Conservation (phyloP, 2,329 filamentous ascomycete species). For the Cordyceps javanica region DNA sequence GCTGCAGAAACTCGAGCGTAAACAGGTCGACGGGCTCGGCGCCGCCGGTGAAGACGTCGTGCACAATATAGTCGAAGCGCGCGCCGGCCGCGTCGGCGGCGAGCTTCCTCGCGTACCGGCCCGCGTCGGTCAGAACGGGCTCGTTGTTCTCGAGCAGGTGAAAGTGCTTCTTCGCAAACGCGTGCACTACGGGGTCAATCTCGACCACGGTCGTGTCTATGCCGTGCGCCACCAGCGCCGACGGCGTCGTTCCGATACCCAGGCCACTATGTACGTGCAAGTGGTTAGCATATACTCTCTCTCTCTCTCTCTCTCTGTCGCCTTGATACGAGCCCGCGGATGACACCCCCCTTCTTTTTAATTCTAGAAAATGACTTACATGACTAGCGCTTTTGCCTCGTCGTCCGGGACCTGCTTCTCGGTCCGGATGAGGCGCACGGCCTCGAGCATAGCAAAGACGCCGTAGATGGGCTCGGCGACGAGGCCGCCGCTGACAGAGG, state of each 20-base stretch:
- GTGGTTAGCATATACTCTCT: not conserved
- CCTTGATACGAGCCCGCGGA: not conserved
- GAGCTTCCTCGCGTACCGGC: conserved; percentile 54
- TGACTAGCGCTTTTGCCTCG: conserved; percentile 74
- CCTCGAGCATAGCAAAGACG: conserved; percentile 94
- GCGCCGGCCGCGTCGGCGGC: conserved; percentile 37
- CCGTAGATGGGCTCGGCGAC: conserved; percentile 86
- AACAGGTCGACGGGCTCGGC: conserved; percentile 87
- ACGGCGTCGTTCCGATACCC: conserved; percentile 86
- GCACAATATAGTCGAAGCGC: conserved; percentile 82
- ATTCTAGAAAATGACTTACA: conserved; percentile 59
- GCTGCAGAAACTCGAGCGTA: conserved; percentile 73
- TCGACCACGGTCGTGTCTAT: conserved; percentile 93
- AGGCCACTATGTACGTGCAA: conserved; percentile 57
- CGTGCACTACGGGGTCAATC: conserved; percentile 83
- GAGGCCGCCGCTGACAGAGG: conserved; percentile 35
- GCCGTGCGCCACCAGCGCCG: conserved; percentile 78
- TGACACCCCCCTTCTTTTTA: too few species aligned
- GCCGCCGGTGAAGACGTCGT: conserved; percentile 96
- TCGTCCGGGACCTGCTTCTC: conserved; percentile 48
- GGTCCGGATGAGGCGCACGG: conserved; percentile 71
- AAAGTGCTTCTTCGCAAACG: conserved; percentile 80
- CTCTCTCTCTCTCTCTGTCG: not conserved
- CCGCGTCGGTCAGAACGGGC: conserved; percentile 75
- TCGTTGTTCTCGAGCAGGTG: conserved; percentile 69